Percentiles rank a stretch among this genome's conserved stretches.
These are phyloP conservation scores for Phytophthora rubi DNA, from an alignment of 352 stramenopile species.

Conservation along the genomic window DNA sequence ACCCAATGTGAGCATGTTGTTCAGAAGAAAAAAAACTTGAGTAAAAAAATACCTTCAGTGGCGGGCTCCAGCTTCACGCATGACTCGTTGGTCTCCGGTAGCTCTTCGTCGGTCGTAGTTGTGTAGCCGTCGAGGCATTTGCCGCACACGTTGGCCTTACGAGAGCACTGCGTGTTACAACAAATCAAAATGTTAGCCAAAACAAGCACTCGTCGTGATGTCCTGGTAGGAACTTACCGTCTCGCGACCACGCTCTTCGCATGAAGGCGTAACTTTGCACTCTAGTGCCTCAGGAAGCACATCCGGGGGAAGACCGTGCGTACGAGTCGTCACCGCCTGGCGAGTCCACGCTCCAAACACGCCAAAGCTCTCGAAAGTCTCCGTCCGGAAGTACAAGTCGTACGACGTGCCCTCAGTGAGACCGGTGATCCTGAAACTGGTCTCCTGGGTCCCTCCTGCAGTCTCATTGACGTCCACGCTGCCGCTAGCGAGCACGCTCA, in stretches of 20 bases:
- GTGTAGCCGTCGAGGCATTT: slow-evolving; percentile 71
- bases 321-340: slow-evolving; percentile 53
- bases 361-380: slow-evolving; percentile 77
- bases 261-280: slow-evolving; percentile 54
- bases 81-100: slow-evolving; percentile 37
- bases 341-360: slow-evolving; percentile 69
- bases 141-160: slow-evolving; percentile 62
- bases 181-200: neutral
- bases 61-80: slow-evolving; percentile 33
- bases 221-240: slow-evolving; percentile 30
- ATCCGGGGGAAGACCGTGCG: slow-evolving; percentile 68
- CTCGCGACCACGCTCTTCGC: slow-evolving; percentile 57
- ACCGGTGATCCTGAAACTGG: slow-evolving; percentile 53
- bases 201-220: neutral
- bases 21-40: neutral
- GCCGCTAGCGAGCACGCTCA: slow-evolving; percentile 35
- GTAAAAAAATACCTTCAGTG: slow-evolving; percentile 18
- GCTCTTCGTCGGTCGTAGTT: slow-evolving; percentile 8
- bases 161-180: slow-evolving; percentile 43
- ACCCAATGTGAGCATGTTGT: neutral
- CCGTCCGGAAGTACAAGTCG: slow-evolving; percentile 74
- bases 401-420: slow-evolving; percentile 68
- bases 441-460: slow-evolving; percentile 12
- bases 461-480: slow-evolving; percentile 36
- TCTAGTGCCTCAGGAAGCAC: slow-evolving; percentile 65